Evolutionary conservation across 257 asterid genomes (phyloP).

Genomic region (Ballota nigra): DNA sequence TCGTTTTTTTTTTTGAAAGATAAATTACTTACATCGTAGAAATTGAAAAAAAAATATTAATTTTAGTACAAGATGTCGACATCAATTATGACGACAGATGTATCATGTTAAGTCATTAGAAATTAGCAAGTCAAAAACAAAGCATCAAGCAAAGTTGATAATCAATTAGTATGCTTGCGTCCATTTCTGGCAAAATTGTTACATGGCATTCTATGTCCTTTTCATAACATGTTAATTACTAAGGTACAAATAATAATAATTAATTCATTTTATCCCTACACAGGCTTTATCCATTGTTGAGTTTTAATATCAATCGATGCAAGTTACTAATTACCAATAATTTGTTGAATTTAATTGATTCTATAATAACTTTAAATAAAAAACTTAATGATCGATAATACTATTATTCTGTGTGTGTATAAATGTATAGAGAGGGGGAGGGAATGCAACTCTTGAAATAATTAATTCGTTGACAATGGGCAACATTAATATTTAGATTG

Average conservation of each 20-base stretch:
- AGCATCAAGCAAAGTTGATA: background rate
- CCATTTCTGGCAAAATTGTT: constrained; percentile 17
- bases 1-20: too few relatives aligned
- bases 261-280: background rate
- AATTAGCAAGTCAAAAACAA: constrained; percentile 16
- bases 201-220: constrained; percentile 18
- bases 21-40: background rate
- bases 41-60: background rate
- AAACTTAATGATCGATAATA: too few relatives aligned
- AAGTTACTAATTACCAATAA: too few relatives aligned
- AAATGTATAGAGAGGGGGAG: too few relatives aligned
- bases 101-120: background rate
- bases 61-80: constrained; percentile 6
- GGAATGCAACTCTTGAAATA: too few relatives aligned
- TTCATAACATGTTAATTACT: background rate
- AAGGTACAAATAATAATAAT: background rate
- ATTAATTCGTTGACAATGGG: too few relatives aligned
- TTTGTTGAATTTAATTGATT: background rate
- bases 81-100: background rate
- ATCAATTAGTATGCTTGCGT: constrained; percentile 22
- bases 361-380: background rate
- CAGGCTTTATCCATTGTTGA: background rate
- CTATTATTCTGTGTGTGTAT: too few relatives aligned
- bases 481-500: too few relatives aligned
- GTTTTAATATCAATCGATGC: too few relatives aligned